Conservation (phyloP, 2,329 filamentous ascomycete genomes). For the Furcasterigmium sp. region DNA sequence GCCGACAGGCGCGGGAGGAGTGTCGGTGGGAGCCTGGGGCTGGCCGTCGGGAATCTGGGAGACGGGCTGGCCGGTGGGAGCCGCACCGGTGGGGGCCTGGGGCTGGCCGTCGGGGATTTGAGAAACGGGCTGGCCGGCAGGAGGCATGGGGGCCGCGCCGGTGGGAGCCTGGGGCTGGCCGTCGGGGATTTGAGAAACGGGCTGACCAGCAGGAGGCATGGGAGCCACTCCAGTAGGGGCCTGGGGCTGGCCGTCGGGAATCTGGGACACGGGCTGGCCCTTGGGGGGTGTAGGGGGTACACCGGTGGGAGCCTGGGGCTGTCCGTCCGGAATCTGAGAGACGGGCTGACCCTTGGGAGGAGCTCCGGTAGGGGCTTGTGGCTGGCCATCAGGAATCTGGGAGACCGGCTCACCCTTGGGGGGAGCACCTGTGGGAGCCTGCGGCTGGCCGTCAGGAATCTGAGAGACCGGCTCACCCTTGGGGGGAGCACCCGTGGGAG, state of each 20-base stretch:
- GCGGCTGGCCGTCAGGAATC: conserved; percentile 23
- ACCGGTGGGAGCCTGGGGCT: conserved; percentile 17
- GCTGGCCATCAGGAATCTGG: conserved; percentile 3
- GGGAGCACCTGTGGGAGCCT: conserved; percentile 15
- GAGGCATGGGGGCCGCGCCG: conserved; percentile 12
- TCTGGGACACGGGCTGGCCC: conserved; percentile 15
- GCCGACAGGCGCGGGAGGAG: conserved; percentile 10
- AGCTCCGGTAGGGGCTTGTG: conserved; percentile 9
- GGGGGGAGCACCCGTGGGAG: conserved; percentile 12
- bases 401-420: conserved; percentile 3
- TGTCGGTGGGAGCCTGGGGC: conserved; percentile 9
- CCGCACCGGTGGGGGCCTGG: conserved; percentile 16
- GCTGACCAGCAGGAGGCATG: conserved; percentile 1
- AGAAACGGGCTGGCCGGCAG: conserved; percentile 17
- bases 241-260: conserved; percentile 24
- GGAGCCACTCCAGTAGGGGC: no score
- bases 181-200: conserved; percentile 21
- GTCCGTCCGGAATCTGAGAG: conserved; percentile 44
- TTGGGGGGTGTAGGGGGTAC: conserved; percentile 5
- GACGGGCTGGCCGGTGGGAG: conserved; percentile 10
- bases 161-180: conserved; percentile 23
- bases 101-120: conserved; percentile 20
- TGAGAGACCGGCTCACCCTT: conserved; percentile 12
- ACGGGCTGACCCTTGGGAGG: conserved; percentile 24
- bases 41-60: conserved; percentile 1